Conservation (phyloP, 1,284 basidiomycete genomes). For the Earliella scabrosa region DNA sequence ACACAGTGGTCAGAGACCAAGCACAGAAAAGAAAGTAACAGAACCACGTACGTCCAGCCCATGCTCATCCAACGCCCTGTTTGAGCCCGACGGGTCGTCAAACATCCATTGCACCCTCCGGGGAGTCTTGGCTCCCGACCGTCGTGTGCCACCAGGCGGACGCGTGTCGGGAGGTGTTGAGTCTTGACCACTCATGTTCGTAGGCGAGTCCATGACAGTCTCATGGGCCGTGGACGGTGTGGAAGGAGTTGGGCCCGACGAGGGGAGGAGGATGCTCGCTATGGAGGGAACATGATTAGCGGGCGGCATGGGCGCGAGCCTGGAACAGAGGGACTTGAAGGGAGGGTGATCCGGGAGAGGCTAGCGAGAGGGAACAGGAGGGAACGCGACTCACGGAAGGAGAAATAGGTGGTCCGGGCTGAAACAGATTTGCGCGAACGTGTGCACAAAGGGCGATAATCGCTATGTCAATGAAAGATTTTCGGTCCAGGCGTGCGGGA, state of each 20-base stretch:
- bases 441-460: slow-evolving; percentile 10
- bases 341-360: slow-evolving; percentile 1
- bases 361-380: background rate
- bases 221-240: slow-evolving; percentile 13
- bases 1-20: background rate
- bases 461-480: slow-evolving; percentile 14
- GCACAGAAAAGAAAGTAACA: background rate
- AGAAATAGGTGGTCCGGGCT: slow-evolving; percentile 10
- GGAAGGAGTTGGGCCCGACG: slow-evolving; percentile 6
- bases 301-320: slow-evolving; percentile 16
- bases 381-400: slow-evolving; percentile 11
- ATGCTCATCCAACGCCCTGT: slow-evolving; percentile 47
- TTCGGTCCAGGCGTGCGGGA: slow-evolving; percentile 11
- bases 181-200: slow-evolving; percentile 5
- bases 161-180: slow-evolving; percentile 16
- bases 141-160: slow-evolving; percentile 33
- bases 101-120: slow-evolving; percentile 54
- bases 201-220: slow-evolving; percentile 23
- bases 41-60: slow-evolving; percentile 48
- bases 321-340: too few relatives aligned
- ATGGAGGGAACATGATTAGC: slow-evolving; percentile 26
- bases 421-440: background rate
- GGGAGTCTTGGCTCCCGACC: slow-evolving; percentile 44
- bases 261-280: slow-evolving; percentile 28
- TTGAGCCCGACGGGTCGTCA: slow-evolving; percentile 20